These are phyloP conservation scores for Rhizopogon salebrosus DNA, from an alignment of 768 basidiomycete genomes.

Conservation along the genomic window DNA sequence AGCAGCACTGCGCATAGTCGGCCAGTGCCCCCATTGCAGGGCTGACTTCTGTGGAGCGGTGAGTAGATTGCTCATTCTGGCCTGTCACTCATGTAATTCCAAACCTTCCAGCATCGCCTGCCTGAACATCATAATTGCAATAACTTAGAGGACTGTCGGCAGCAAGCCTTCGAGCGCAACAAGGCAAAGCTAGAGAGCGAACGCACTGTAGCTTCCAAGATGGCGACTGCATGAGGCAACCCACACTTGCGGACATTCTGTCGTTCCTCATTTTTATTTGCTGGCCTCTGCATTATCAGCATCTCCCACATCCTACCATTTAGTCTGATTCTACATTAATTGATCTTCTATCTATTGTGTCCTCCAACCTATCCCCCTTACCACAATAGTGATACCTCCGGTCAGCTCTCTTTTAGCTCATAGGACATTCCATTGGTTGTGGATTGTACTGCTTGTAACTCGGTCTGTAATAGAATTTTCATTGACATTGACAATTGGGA, in stretches of 20 bases:
- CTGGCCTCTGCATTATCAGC: not conserved
- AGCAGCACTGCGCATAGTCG: constrained; percentile 78
- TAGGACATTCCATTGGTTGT: not conserved
- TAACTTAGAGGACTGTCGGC: constrained; percentile 78
- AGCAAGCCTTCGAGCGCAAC: constrained; percentile 85
- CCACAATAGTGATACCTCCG: not conserved
- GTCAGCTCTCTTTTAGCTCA: not conserved
- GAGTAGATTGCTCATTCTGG: constrained; percentile 25
- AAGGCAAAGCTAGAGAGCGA: constrained; percentile 86
- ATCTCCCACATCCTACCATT: not conserved
- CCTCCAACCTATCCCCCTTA: not conserved
- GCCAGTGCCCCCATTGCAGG: constrained; percentile 78
- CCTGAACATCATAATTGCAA: constrained; percentile 86
- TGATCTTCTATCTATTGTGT: not conserved
- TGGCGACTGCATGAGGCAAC: constrained; percentile 61
- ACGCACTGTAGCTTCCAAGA: constrained; percentile 81
- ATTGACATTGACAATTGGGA: not conserved
- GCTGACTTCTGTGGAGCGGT: constrained; percentile 75
- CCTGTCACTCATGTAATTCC: constrained; percentile 11
- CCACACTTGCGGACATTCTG: not conserved
- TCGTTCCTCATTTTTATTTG: not conserved
- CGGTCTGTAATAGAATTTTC: constrained; percentile 1
- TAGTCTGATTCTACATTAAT: not conserved
- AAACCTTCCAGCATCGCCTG: constrained; percentile 63
- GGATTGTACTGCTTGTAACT: not conserved